Evolutionary conservation across 1,284 basidiomycete species (phyloP), one percentile per base, ranked within the genome.

Genomic region (Marasmius oreades): DNA sequence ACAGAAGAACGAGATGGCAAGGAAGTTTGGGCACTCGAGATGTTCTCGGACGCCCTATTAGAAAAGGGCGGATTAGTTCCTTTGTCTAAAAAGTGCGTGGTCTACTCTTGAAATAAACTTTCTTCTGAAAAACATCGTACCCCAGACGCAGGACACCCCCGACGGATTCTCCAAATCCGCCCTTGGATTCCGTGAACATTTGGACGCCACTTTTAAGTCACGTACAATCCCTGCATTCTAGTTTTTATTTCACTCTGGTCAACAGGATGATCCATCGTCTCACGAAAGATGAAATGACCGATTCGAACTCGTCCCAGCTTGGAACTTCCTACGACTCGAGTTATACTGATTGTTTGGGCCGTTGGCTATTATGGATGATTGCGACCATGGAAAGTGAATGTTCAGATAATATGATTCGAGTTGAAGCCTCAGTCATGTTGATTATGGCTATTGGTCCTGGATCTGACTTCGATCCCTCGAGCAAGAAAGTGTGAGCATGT

Each of bases 191-290:
- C 20, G 66, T 87, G 22, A 72, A 78, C 2, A 72, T 93, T 46
- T 95, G 93, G 93, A 68, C 75, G 0, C 85, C 88, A 0, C 76
- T 95, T 2, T 73, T 96, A 6, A 61, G 72, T 1, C 81, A 88
- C 62, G 65, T 94, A n/a, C 75, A 81, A 34, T 61, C 73, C 20
- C 69, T 81, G 7, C 86, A 90, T 67, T 67, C 79, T 0, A 71
- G 74, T 18, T 83, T 93, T 53, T 68, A 79, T 1, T 65, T 70
- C 2, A 66, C 78, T 4, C 75, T 95, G 23, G 70, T 80, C 31
- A 69, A 72, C n/a, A 76, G 75, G 6, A 81, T 85, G 46, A 63
- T 84, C 47, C 67, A 76, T 1, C 61, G 66, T 16, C 70, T 90
- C 8, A 20, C 26, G n/a, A 20, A 18, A 23, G 47, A 50, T 26